Evolutionary conservation across 164 flowering plant species (phyloP), one percentile per base, ranked within the genome.

Genomic region (Magnolia officinalis): DNA sequence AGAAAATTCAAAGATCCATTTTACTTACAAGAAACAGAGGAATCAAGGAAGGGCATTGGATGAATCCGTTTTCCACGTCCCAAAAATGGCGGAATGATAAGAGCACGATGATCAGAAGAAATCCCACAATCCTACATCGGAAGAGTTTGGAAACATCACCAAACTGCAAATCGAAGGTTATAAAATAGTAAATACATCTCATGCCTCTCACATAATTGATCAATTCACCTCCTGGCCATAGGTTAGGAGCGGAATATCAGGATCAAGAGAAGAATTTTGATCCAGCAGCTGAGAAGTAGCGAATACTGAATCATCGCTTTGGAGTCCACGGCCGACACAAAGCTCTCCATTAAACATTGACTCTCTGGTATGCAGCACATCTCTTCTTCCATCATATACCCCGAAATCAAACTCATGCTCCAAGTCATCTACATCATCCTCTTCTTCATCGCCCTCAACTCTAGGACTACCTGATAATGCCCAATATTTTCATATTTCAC

Each of bases 391-490:
- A 19, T 74, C 83, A 64, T 74, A 69, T 70, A 70, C 71, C 18
- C 82, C 81, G 72, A 85, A 83, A 63, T 87, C 89, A 75, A 94
- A 92, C 83, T 94, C 99, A 65, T 90, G 79, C 72, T 95, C 98
- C 81, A 95, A 78, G 89, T 96, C 99, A 89, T 96, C 99, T 63
- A 75, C 81, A 67, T 84, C 94, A 49, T 96, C 99, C 79, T 96
- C 99, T 64, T 96, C 99, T 21, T 94, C 99, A 80, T 96, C 98
- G 1, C 99, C 99, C 66, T 93, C 95, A 18, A 96, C 98, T 80
- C 99, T 81, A 1, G 96, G 91, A 78, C 97, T 84, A n/a, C 99
- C 99, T 96, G 86, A 18, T 83, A 80, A 37, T 58, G 20, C 20
- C 16, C 1, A 10, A 50, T 24, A 19, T 65, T 16, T 19, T 49